Conservation (phyloP, 495 filamentous ascomycete species). For the Penicillium fimorum region DNA sequence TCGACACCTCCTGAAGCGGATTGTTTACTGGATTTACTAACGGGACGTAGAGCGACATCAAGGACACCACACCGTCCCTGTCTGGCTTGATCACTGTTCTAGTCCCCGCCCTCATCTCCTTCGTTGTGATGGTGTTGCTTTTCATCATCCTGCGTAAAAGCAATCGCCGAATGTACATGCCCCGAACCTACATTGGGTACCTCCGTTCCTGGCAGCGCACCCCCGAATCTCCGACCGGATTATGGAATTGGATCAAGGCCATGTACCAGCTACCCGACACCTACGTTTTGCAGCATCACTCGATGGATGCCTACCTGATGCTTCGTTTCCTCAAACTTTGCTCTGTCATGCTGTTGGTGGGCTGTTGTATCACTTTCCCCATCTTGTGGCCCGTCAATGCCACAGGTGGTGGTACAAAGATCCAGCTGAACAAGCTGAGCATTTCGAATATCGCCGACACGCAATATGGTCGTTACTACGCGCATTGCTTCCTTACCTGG, state of each 20-base stretch:
- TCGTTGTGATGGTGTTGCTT: slow-evolving; percentile 62
- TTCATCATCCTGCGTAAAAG: slow-evolving; percentile 77
- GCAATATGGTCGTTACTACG: slow-evolving; percentile 66
- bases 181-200: slow-evolving; percentile 80
- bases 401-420: slow-evolving; percentile 60
- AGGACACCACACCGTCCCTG: slow-evolving; percentile 41
- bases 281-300: slow-evolving; percentile 84
- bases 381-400: slow-evolving; percentile 83
- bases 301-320: slow-evolving; percentile 84
- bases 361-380: slow-evolving; percentile 78
- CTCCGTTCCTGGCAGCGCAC: slow-evolving; percentile 67
- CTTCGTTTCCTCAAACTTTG: slow-evolving; percentile 79
- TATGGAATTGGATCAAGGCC: slow-evolving; percentile 70
- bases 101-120: slow-evolving; percentile 46
- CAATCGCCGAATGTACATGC: slow-evolving; percentile 77
- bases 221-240: slow-evolving; percentile 63
- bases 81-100: slow-evolving; percentile 69
- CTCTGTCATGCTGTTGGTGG: slow-evolving; percentile 72
- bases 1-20: not conserved
- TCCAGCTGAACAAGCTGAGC: slow-evolving; percentile 74
- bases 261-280: slow-evolving; percentile 81
- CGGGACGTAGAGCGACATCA: slow-evolving; percentile 17
- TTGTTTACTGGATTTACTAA: slow-evolving; percentile 16
- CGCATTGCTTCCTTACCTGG: slow-evolving; percentile 70
- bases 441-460: slow-evolving; percentile 64